Base-by-base conservation (phyloP, 192 early-diverging fungal species). In the Thoreauomyces humboldtii region DNA sequence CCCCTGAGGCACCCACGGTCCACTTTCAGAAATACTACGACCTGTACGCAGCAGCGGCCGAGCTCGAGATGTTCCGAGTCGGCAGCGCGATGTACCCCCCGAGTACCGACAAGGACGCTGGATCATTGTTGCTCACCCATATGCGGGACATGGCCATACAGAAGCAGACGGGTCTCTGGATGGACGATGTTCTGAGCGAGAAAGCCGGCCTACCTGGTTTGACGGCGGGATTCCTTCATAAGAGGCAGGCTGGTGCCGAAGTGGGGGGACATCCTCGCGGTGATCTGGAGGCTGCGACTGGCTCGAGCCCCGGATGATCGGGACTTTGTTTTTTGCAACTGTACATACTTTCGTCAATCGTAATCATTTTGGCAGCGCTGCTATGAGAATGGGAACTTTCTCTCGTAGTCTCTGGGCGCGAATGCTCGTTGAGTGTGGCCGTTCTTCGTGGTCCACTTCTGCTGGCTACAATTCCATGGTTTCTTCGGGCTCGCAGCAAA, bases 21-120 rank as follows among this genome's bases (percentile, higher is more conserved):
- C 72, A 82, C 54, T 80, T 83, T 38, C 58, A 73, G n/a, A 79
- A 80, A 59, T 80, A 67, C 63, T 80, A 83, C 62, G 67, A 76
- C 63, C 53, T 83, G 65, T 83, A 76, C 61, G 42, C 71, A 11
- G 70, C 78, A 47, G 69, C 65, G 1, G 73, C 77, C 5, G 81
- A 83, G 65, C 63, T 83, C 14, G 81, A 83, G 61, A 61, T 74
- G 28, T 78, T 77, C 70, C 61, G 81, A 27, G 36, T 56, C 22
- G 61, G 61, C 19, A 33, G 21, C 15, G 38, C 45, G 42, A 28
- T 57, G 64, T 66, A 57, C 21, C 36, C 51, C 29, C 52, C 51
- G 1, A 45, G 12, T 1, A 41, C 24, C 28, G 67, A 75, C 25
- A 63, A 51, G 19, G 74, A 75, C 32, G 38, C 19, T 4, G 59